phyloP scores from a whole-genome alignment of 208 protist species.

The Herpetomonas tarakana region DNA sequence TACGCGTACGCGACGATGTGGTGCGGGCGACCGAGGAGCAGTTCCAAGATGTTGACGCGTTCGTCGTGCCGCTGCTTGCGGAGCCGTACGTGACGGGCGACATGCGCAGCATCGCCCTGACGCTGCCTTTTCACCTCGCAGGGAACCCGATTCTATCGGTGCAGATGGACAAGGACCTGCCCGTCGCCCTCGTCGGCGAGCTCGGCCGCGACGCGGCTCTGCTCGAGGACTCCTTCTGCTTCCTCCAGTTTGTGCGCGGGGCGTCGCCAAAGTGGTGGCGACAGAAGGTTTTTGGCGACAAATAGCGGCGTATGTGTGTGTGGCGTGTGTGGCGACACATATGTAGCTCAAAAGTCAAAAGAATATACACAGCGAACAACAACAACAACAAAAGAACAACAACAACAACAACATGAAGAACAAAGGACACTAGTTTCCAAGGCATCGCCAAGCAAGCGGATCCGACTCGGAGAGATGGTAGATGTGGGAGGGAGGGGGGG shows the following conservation, averaged over 20 bases:
- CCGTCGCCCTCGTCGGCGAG: slow-evolving; percentile 73
- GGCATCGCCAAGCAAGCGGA: too few relatives aligned
- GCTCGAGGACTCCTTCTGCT: slow-evolving; percentile 78
- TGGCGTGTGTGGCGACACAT: too few relatives aligned
- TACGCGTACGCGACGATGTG: slow-evolving; percentile 76
- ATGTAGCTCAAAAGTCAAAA: too few relatives aligned
- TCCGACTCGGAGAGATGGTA: too few relatives aligned
- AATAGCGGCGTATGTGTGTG: too few relatives aligned
- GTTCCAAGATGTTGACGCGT: slow-evolving; percentile 82
- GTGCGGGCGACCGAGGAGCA: slow-evolving; percentile 76
- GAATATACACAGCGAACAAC: too few relatives aligned
- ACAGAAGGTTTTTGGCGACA: slow-evolving; percentile 20
- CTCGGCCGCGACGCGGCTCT: slow-evolving; percentile 79
- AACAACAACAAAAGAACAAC: too few relatives aligned
- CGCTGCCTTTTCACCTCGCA: slow-evolving; percentile 72
- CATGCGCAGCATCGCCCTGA: slow-evolving; percentile 55
- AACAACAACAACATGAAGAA: too few relatives aligned
- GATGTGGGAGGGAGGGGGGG: too few relatives aligned
- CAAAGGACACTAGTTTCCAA: too few relatives aligned
- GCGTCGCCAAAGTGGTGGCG: slow-evolving; percentile 71
- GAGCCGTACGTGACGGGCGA: slow-evolving; percentile 68
- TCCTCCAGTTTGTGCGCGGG: slow-evolving; percentile 80
- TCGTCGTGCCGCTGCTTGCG: slow-evolving; percentile 74
- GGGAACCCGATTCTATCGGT: slow-evolving; percentile 84
- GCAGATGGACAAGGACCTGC: slow-evolving; percentile 62